phyloP scores from a whole-genome alignment of 2,329 filamentous ascomycete species.

The Furcasterigmium sp. region DNA sequence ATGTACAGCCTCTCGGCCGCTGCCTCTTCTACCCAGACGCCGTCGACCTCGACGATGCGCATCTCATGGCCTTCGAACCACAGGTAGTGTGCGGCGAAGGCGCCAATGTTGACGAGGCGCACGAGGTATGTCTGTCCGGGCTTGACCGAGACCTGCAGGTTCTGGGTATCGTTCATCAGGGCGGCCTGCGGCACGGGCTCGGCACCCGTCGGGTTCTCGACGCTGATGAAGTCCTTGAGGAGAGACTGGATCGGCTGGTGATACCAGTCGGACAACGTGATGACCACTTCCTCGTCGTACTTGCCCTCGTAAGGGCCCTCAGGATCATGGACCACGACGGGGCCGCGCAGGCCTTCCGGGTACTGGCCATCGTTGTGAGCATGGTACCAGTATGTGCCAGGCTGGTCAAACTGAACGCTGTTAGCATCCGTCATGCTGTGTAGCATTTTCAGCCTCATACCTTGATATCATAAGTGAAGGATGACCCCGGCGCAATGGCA shows the following conservation, averaged over 20 bases:
- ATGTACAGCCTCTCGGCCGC: conserved; percentile 40
- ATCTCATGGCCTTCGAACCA: conserved; percentile 39
- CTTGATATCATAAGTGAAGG: conserved; percentile 53
- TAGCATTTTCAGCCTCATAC: conserved; percentile 22
- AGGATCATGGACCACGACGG: conserved; percentile 51
- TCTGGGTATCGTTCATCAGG: conserved; percentile 45
- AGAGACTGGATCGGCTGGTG: conserved; percentile 48
- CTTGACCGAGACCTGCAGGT: conserved; percentile 35
- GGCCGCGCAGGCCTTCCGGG: conserved; percentile 52
- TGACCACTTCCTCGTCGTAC: conserved; percentile 47
- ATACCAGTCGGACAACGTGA: conserved; percentile 59
- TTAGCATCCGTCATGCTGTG: not conserved
- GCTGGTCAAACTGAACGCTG: conserved; percentile 9
- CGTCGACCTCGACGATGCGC: conserved; percentile 45
- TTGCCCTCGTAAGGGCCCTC: conserved; percentile 38
- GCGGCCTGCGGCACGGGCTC: conserved; percentile 50
- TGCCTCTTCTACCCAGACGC: conserved; percentile 39
- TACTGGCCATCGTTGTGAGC: conserved; percentile 42
- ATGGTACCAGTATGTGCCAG: conserved; percentile 53
- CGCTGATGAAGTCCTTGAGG: conserved; percentile 38
- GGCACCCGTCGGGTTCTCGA: conserved; percentile 42
- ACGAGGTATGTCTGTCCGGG: conserved; percentile 48
- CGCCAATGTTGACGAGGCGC: conserved; percentile 47
- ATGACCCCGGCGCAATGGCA: conserved; percentile 56
- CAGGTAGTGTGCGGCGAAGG: conserved; percentile 44